phyloP scores from a whole-genome alignment of 139 green algal species.

The Spirogloea muscicola region DNA sequence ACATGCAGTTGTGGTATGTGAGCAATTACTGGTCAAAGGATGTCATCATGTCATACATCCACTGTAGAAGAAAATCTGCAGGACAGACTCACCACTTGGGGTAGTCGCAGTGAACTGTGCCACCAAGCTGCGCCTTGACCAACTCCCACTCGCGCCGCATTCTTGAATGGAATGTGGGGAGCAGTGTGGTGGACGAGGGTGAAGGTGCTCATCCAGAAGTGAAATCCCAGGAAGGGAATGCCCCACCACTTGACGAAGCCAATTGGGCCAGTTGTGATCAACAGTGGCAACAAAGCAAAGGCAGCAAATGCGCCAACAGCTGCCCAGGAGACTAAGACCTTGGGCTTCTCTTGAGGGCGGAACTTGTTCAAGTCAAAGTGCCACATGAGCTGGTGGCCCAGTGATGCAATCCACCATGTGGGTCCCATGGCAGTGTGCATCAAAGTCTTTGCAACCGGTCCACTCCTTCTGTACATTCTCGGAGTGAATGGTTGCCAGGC shows the following conservation, averaged over 20 bases:
- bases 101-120: slow-evolving; percentile 97
- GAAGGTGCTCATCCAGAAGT: slow-evolving; percentile 97
- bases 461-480: slow-evolving; percentile 27
- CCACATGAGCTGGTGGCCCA: slow-evolving; percentile 33
- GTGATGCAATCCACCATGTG: slow-evolving; percentile 25
- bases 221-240: slow-evolving; percentile 95
- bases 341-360: slow-evolving; percentile 6
- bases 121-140: slow-evolving; percentile 80
- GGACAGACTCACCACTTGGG: slow-evolving; percentile 68
- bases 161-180: slow-evolving; percentile 97
- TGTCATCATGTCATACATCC: too few species aligned
- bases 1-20: too few species aligned
- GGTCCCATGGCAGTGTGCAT: slow-evolving; percentile 37
- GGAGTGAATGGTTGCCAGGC: slow-evolving; percentile 41
- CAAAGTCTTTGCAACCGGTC: background rate
- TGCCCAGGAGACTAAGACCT: slow-evolving; percentile 67
- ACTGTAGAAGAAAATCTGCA: too few species aligned
- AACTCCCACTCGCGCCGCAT: slow-evolving; percentile 79
- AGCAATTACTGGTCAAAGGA: too few species aligned
- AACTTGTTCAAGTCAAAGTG: slow-evolving; percentile 42
- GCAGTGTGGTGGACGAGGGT: slow-evolving; percentile 97
- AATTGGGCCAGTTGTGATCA: slow-evolving; percentile 67
- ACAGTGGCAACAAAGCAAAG: slow-evolving; percentile 61
- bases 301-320: slow-evolving; percentile 47
- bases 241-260: slow-evolving; percentile 93